These are phyloP conservation scores for Cladosporium phlei DNA, from an alignment of 2,329 filamentous ascomycete species.

Conservation along the genomic window DNA sequence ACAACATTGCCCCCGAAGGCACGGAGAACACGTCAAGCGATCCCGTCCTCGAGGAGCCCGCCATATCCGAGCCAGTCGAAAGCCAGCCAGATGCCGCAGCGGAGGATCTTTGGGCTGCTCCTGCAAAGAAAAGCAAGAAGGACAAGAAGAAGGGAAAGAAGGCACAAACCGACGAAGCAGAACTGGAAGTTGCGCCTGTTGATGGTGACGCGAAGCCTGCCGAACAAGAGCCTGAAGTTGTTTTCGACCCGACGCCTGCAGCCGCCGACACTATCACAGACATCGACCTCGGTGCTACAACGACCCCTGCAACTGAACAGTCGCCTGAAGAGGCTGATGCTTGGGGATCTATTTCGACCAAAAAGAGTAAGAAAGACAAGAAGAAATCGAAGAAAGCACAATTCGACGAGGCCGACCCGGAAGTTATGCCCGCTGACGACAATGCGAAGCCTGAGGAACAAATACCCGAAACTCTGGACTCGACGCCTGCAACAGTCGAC, in stretches of 20 bases:
- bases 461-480: not conserved
- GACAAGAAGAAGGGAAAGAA: conserved; percentile 33
- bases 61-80: not conserved
- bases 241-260: no score
- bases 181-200: not conserved
- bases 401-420: not conserved
- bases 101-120: conserved; percentile 18
- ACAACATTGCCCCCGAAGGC: not conserved
- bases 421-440: not conserved
- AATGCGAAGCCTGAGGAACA: not conserved
- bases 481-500: not conserved
- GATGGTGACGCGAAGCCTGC: not conserved
- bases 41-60: not conserved
- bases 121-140: conserved; percentile 29
- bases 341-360: conserved; percentile 19
- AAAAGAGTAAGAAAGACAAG: conserved; percentile 41
- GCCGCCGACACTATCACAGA: not conserved
- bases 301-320: not conserved
- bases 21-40: not conserved
- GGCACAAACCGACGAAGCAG: conserved; percentile 23
- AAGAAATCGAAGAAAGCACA: conserved; percentile 32
- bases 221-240: not conserved
- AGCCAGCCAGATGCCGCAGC: conserved; percentile 17
- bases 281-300: not conserved
- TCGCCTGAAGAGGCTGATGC: conserved; percentile 20